A percentile compares a stretch with the other conserved stretches of the same genome.
phyloP scores from a whole-genome alignment of 208 protist genomes.

The Trypanosoma mega region DNA sequence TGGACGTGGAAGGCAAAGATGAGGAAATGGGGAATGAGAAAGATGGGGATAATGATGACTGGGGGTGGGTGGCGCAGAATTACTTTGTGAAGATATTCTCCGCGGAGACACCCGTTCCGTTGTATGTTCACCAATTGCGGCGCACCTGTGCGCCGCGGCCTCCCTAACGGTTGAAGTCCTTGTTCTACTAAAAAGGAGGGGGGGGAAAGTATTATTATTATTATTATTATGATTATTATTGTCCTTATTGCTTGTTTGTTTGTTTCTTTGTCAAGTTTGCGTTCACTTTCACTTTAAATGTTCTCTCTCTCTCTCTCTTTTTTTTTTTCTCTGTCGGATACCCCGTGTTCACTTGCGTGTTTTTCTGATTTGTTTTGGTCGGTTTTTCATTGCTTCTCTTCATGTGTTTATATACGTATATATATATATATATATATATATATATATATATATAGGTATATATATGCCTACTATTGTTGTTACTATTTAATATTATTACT shows the following conservation, averaged over 20 bases:
- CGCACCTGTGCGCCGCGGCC: conserved; percentile 23
- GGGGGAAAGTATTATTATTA: no score
- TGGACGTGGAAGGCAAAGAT: not conserved
- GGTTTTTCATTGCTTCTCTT: not conserved
- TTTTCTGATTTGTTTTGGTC: no score
- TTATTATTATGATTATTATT: no score
- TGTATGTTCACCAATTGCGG: conserved; percentile 67
- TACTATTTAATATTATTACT: no score
- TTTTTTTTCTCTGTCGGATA: not conserved
- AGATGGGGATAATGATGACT: conserved; percentile 41
- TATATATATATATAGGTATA: conserved; percentile 3
- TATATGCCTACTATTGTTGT: not conserved
- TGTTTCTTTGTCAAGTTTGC: not conserved
- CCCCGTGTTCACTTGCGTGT: no score
- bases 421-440: not conserved
- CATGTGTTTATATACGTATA: not conserved
- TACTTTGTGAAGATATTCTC: conserved; percentile 75
- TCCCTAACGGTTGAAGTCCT: not conserved
- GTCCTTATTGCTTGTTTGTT: not conserved
- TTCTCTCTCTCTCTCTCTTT: not conserved
- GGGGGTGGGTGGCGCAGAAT: conserved; percentile 75
- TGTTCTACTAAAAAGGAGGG: not conserved
- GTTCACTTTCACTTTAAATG: not conserved
- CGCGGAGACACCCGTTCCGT: conserved; percentile 46
- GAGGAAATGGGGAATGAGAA: not conserved